These are phyloP conservation scores for Berberis vulgaris DNA, from an alignment of 164 flowering plant species.

Conservation along the genomic window DNA sequence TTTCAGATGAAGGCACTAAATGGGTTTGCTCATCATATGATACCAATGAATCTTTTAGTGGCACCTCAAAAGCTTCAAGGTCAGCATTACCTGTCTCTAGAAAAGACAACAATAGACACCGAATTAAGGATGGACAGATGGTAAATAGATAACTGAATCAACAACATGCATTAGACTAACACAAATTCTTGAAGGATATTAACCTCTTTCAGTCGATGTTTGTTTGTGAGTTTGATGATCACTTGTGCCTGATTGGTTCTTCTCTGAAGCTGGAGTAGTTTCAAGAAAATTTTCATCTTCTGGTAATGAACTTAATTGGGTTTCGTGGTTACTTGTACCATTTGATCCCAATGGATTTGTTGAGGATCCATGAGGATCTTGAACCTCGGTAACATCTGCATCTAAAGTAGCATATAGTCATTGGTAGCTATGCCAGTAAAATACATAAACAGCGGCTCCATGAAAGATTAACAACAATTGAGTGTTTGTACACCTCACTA, in stretches of 20 bases:
- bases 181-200: constrained; percentile 3
- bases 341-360: too few relatives aligned
- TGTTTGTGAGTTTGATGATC: constrained; percentile 2
- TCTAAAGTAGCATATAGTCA: too few relatives aligned
- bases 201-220: constrained; percentile 15
- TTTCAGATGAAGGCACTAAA: constrained; percentile 3
- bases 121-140: background rate
- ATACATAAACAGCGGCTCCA: too few relatives aligned
- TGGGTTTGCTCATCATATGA: constrained; percentile 10
- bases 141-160: background rate
- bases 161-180: background rate
- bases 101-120: background rate
- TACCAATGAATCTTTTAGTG: constrained; percentile 6
- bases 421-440: too few relatives aligned
- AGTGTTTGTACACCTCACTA: too few relatives aligned
- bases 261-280: too few relatives aligned
- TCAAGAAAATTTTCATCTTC: too few relatives aligned
- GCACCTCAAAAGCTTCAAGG: constrained; percentile 4
- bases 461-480: too few relatives aligned
- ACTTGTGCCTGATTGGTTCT: background rate
- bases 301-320: too few relatives aligned
- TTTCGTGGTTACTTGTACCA: too few relatives aligned
- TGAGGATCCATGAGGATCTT: too few relatives aligned
- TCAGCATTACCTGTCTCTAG: constrained; percentile 16
- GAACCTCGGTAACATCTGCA: too few relatives aligned